These are phyloP conservation scores for Cystobasidiaceae sp. DNA, from an alignment of 1,284 basidiomycete genomes.

Conservation along the genomic window DNA sequence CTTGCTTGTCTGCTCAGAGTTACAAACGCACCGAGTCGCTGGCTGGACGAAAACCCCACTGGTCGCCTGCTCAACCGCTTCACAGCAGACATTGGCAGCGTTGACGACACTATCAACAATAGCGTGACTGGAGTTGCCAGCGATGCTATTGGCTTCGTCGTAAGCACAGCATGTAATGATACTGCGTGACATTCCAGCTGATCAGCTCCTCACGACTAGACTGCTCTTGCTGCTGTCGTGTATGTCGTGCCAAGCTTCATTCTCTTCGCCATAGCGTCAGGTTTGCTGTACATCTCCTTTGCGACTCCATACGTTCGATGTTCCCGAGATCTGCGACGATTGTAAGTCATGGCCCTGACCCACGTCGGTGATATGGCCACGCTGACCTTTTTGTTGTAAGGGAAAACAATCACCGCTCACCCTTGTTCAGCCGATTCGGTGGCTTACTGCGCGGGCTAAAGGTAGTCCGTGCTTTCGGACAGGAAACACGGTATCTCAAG, in stretches of 20 bases:
- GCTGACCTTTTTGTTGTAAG: not conserved
- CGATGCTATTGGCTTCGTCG: slow-evolving; percentile 16
- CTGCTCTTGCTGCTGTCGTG: slow-evolving; percentile 12
- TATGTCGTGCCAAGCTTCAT: slow-evolving; percentile 17
- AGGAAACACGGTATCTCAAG: slow-evolving; percentile 12
- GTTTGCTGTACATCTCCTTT: slow-evolving; percentile 8
- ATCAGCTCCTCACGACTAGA: not conserved
- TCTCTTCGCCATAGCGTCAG: slow-evolving; percentile 7
- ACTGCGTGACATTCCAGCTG: not conserved
- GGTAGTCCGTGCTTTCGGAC: slow-evolving; percentile 52
- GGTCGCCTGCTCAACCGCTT: slow-evolving; percentile 65
- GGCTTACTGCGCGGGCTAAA: slow-evolving; percentile 24
- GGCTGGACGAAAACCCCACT: slow-evolving; percentile 62
- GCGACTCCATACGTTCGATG: slow-evolving; percentile 16
- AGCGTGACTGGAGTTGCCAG: slow-evolving; percentile 28
- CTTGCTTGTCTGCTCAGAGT: slow-evolving; percentile 54
- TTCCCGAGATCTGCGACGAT: slow-evolving; percentile 16
- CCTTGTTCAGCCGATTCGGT: slow-evolving; percentile 25
- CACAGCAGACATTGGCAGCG: slow-evolving; percentile 69
- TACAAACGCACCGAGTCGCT: slow-evolving; percentile 52
- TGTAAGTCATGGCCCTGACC: slow-evolving; percentile 10
- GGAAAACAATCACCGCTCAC: slow-evolving; percentile 26
- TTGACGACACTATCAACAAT: slow-evolving; percentile 58
- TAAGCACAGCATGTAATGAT: not conserved
- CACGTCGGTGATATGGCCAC: not conserved